Evolutionary conservation across 805 yeast species (phyloP).

Genomic region (Kodamaea sagamina): DNA sequence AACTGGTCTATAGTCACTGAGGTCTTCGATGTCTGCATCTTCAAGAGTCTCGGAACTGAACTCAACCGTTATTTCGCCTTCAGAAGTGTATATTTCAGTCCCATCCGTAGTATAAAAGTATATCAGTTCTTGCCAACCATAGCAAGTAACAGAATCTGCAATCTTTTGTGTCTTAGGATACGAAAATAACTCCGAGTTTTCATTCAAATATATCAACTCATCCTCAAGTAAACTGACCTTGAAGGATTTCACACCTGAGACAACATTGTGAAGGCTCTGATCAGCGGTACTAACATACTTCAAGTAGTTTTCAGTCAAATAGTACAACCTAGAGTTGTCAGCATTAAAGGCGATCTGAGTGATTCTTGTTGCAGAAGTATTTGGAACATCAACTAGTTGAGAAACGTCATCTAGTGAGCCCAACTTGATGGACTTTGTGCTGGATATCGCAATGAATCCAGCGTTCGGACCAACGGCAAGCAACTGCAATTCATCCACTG

Average conservation of each 20-base stretch:
- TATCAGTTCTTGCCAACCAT: neutral
- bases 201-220: conserved; percentile 3
- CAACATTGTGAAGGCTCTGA: conserved; percentile 1
- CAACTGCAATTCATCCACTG: conserved; percentile 26
- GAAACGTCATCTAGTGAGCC: conserved; percentile 27
- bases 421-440: conserved; percentile 33
- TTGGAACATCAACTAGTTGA: neutral
- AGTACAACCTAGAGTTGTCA: conserved; percentile 31
- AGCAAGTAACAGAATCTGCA: conserved; percentile 3
- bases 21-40: conserved; percentile 14
- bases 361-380: conserved; percentile 15
- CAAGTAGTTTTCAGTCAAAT: conserved; percentile 22
- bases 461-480: conserved; percentile 36
- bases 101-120: conserved; percentile 4
- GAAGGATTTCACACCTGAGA: conserved; percentile 5
- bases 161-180: neutral
- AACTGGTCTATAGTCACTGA: conserved; percentile 13
- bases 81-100: conserved; percentile 3
- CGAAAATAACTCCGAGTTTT: neutral
- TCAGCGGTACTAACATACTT: conserved; percentile 10
- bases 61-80: neutral
- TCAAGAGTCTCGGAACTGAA: conserved; percentile 7
- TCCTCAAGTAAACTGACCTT: neutral
- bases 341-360: conserved; percentile 34
- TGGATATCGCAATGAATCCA: conserved; percentile 41